Conservation (phyloP, 2,329 filamentous ascomycete genomes). For the Cryphonectria japonica region DNA sequence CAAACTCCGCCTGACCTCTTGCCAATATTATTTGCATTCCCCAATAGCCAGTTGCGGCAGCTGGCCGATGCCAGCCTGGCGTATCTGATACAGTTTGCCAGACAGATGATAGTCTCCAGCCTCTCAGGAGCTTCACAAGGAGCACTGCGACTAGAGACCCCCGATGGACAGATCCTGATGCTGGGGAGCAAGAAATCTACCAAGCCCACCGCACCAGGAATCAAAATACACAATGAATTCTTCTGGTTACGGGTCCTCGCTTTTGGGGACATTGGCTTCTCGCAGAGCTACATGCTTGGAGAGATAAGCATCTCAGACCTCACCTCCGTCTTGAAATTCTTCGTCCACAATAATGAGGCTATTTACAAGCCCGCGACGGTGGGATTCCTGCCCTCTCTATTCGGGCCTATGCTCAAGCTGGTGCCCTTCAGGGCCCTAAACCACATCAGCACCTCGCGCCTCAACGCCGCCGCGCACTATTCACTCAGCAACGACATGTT, state of each 20-base stretch:
- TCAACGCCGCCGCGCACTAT: constrained; percentile 24
- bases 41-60: background rate
- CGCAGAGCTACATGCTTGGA: constrained; percentile 27
- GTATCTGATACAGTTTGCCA: constrained; percentile 9
- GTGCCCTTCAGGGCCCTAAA: constrained; percentile 9
- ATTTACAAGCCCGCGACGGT: constrained; percentile 7
- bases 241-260: constrained; percentile 28
- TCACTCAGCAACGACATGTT: constrained; percentile 29
- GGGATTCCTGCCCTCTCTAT: constrained; percentile 12
- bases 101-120: constrained; percentile 15
- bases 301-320: constrained; percentile 26
- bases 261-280: constrained; percentile 25
- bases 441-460: constrained; percentile 13
- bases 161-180: background rate
- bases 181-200: constrained; percentile 1
- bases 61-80: background rate
- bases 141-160: constrained; percentile 12
- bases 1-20: background rate
- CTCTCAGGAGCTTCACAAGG: constrained; percentile 12
- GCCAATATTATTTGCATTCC: background rate
- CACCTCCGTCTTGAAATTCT: constrained; percentile 26
- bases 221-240: constrained; percentile 14
- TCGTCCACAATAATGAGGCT: constrained; percentile 22
- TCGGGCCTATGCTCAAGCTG: background rate
- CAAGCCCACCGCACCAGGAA: background rate